Conservation (phyloP, 495 filamentous ascomycete genomes). For the Baudoinia panamericana region DNA sequence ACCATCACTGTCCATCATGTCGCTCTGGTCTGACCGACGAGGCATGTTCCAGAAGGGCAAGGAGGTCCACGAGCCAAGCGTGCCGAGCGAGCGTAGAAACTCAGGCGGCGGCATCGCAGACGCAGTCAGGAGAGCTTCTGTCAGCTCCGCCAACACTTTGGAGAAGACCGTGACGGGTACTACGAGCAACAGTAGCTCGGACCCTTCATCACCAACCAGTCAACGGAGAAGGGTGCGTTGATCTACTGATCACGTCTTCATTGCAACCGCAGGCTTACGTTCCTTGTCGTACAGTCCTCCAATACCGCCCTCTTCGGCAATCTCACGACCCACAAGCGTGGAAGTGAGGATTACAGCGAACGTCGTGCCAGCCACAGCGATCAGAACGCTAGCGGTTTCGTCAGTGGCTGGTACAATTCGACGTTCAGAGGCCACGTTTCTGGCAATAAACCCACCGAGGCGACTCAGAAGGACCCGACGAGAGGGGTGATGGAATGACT, state of each 20-base stretch:
- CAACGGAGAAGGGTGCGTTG: slow-evolving; percentile 8
- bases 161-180: slow-evolving; percentile 17
- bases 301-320: slow-evolving; percentile 14
- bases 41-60: slow-evolving; percentile 18
- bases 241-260: no score
- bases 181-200: slow-evolving; percentile 7
- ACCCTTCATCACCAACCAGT: slow-evolving; percentile 2
- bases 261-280: no score
- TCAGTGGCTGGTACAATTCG: slow-evolving; percentile 16
- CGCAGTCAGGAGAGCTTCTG: slow-evolving; percentile 11
- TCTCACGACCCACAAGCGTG: slow-evolving; percentile 13
- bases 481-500: slow-evolving; percentile 6
- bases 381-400: slow-evolving; percentile 2
- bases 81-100: slow-evolving; percentile 1
- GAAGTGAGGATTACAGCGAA: slow-evolving; percentile 18
- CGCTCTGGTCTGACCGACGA: slow-evolving; percentile 16
- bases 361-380: slow-evolving; percentile 14
- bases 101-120: slow-evolving; percentile 5
- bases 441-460: not conserved
- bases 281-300: slow-evolving; percentile 5
- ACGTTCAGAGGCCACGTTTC: slow-evolving; percentile 13
- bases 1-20: no score
- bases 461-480: not conserved
- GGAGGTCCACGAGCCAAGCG: not conserved
- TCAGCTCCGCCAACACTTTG: slow-evolving; percentile 1